Conservation (phyloP, 768 basidiomycete species). For the Lentinula boryana region DNA sequence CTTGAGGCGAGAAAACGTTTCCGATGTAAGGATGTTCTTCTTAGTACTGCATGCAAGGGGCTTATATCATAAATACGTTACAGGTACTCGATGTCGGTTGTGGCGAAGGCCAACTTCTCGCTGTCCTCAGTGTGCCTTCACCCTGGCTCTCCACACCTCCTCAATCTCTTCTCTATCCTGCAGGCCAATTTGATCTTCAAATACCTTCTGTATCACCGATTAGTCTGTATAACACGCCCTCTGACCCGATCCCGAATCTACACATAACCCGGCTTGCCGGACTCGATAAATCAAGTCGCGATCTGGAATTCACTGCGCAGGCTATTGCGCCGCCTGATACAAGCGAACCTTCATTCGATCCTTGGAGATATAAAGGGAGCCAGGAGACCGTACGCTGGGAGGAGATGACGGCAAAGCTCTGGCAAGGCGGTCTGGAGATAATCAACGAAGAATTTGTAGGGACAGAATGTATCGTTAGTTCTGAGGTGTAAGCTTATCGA, state of each 20-base stretch:
- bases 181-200: slow-evolving; percentile 1
- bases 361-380: slow-evolving; percentile 17
- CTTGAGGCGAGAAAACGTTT: slow-evolving; percentile 50
- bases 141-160: slow-evolving; percentile 55
- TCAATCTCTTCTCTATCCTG: slow-evolving; percentile 23
- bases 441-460: slow-evolving; percentile 62
- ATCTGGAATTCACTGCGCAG: slow-evolving; percentile 50
- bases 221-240: slow-evolving; percentile 13
- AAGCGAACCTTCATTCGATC: slow-evolving; percentile 1
- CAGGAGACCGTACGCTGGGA: slow-evolving; percentile 53
- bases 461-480: slow-evolving; percentile 68
- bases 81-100: slow-evolving; percentile 84
- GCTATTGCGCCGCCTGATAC: slow-evolving; percentile 24
- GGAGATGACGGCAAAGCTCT: slow-evolving; percentile 55
- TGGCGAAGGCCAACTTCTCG: slow-evolving; percentile 72
- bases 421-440: slow-evolving; percentile 67
- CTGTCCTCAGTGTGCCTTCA: slow-evolving; percentile 66
- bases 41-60: neutral
- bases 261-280: slow-evolving; percentile 55
- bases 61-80: neutral
- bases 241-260: slow-evolving; percentile 49
- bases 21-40: slow-evolving; percentile 33
- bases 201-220: slow-evolving; percentile 1
- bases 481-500: slow-evolving; percentile 62
- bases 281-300: slow-evolving; percentile 53